These are phyloP conservation scores for Fusarium odoratissimum DNA, from an alignment of 2,329 filamentous ascomycete species.

Conservation along the genomic window DNA sequence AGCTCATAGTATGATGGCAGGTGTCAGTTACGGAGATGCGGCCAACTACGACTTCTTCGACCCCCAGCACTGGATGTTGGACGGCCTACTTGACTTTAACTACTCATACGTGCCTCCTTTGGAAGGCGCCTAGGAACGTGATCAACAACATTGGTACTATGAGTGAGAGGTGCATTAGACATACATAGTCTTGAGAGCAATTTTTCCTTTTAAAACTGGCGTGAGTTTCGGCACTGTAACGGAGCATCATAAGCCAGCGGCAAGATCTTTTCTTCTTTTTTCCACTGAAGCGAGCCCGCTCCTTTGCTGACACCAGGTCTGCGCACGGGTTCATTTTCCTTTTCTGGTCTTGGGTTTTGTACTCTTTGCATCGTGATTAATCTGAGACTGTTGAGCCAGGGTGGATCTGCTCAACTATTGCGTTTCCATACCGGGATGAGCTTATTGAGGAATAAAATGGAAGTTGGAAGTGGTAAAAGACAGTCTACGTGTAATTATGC, in stretches of 20 bases:
- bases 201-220: conserved; percentile 2
- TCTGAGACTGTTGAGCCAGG: conserved; percentile 24
- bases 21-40: conserved; percentile 71
- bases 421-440: conserved; percentile 1
- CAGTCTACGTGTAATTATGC: conserved; percentile 26
- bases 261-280: not conserved
- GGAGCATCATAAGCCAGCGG: conserved; percentile 1
- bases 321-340: not conserved
- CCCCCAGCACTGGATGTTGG: conserved; percentile 92
- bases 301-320: conserved; percentile 7
- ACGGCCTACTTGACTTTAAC: conserved; percentile 84
- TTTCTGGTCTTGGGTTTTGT: conserved; percentile 1
- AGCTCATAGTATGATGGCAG: conserved; percentile 59
- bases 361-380: conserved; percentile 29
- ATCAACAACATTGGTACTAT: not conserved
- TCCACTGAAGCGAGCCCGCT: not conserved
- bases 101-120: conserved; percentile 70
- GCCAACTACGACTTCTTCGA: conserved; percentile 90
- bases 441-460: not conserved
- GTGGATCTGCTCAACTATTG: not conserved
- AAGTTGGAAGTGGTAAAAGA: conserved; percentile 9
- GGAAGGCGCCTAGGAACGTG: conserved; percentile 59
- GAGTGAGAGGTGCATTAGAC: conserved; percentile 9
- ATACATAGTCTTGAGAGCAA: not conserved
- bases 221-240: conserved; percentile 19